Evolutionary conservation across 2,329 filamentous ascomycete species (phyloP), one percentile per base, ranked within the genome.

Genomic region (Stemphylium beticola): DNA sequence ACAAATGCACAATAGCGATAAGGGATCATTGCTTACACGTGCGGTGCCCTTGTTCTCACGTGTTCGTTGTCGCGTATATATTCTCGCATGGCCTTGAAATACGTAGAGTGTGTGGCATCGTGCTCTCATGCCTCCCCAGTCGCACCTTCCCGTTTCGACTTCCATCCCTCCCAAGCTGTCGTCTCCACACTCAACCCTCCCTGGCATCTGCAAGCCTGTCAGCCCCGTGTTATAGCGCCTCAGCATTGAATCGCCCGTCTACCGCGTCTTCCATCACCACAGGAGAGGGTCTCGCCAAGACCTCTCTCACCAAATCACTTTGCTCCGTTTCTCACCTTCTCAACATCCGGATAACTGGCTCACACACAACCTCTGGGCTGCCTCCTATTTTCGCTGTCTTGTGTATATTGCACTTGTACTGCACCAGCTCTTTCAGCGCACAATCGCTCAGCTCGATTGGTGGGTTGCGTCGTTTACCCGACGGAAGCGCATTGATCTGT

Each of bases 401-500:
- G 8, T 80, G 75, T 9, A 85, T 74, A 66, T 85, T 80, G 73
- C 86, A 89, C 22, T 81, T 81, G 67, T 87, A 88, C 74, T 89
- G 86, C 41, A 84, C 75, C 72, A 88, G 72, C 68, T 87, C 83
- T 61, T 83, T 77, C 36, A 88, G 73, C 52, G 80, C 73, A 69
- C 86, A 88, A 44, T 83, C 75, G 49, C 76, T 70, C 5, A 88
- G 76, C 29, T 83, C 75, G 55, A 85, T 74, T 14, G 78, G 74
- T n/a, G 70, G 72, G 68, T 86, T 86, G 57, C 83, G 81, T 45
- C 75, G 72, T 67, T 82, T 79, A 76, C 74, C 83, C 59, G 73
- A 78, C 60, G 79, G 77, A 69, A 78, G 79, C 40, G 75, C 77
- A 62, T 86, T 82, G 61, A 87, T 72, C 58, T 79, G 78, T 14